phyloP scores from a whole-genome alignment of 306 rosid genomes.

The Medicago lupulina region DNA sequence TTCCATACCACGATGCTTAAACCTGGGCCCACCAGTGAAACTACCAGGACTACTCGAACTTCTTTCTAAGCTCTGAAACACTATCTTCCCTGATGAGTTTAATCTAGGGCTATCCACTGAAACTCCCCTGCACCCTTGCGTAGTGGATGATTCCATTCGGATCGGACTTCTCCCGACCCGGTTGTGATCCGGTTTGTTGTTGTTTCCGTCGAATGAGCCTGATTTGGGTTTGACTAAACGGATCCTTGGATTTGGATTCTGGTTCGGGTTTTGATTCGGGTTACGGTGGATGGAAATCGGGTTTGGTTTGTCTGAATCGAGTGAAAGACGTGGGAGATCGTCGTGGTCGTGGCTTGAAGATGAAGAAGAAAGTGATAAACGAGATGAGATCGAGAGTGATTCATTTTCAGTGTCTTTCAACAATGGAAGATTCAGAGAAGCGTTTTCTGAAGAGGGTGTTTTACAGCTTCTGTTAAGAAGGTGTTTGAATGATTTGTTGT shows the following conservation, averaged over 20 bases:
- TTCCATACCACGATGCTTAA: slow-evolving; percentile 90
- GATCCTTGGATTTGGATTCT: slow-evolving; percentile 40
- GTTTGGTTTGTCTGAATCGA: slow-evolving; percentile 72
- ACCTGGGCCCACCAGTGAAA: slow-evolving; percentile 88
- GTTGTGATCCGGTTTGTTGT: background rate
- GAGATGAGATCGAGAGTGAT: slow-evolving; percentile 77
- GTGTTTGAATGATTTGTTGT: slow-evolving; percentile 60
- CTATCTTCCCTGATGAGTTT: slow-evolving; percentile 94
- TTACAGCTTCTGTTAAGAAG: slow-evolving; percentile 70
- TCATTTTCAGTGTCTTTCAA: slow-evolving; percentile 71
- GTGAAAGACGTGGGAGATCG: slow-evolving; percentile 75
- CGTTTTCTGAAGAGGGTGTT: slow-evolving; percentile 57
- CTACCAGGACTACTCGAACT: slow-evolving; percentile 97
- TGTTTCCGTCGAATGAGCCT: slow-evolving; percentile 45
- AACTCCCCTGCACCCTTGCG: slow-evolving; percentile 67
- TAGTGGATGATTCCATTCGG: slow-evolving; percentile 45
- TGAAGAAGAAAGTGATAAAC: slow-evolving; percentile 88
- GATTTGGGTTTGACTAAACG: slow-evolving; percentile 62
- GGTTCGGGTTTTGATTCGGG: slow-evolving; percentile 45
- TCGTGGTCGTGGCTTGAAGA: slow-evolving; percentile 94
- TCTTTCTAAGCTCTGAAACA: slow-evolving; percentile 87
- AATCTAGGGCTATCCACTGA: slow-evolving; percentile 93
- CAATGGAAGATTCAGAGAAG: slow-evolving; percentile 58
- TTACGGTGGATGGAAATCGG: slow-evolving; percentile 43
- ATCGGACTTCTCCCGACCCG: slow-evolving; percentile 70